Conservation (phyloP, 441 rosid species). For the Pelargonium exstipulatum region DNA sequence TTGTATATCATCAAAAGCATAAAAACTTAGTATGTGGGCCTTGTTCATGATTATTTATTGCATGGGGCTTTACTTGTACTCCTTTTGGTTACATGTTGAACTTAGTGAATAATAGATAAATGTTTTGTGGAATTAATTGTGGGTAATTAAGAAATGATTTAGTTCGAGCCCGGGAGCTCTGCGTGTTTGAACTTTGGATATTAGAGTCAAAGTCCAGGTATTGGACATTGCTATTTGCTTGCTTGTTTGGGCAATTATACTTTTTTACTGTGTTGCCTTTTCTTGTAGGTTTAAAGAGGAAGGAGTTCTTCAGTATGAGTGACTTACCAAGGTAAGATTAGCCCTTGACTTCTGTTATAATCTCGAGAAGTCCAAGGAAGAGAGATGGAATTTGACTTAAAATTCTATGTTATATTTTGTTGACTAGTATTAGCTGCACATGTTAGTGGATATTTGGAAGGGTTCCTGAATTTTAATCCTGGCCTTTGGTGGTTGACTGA, state of each 20-base stretch:
- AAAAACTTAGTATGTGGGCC: neutral
- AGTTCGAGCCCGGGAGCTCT: neutral
- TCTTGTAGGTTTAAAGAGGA: conserved; percentile 5
- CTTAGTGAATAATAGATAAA: conserved; percentile 1
- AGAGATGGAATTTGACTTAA: neutral
- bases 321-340: conserved; percentile 29
- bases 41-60: neutral
- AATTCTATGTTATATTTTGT: neutral
- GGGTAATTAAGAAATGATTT: neutral
- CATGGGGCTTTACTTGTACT: neutral
- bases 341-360: neutral
- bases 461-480: neutral
- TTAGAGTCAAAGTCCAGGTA: too few relatives aligned
- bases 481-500: neutral
- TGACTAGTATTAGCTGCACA: neutral
- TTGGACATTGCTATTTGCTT: neutral
- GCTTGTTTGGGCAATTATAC: neutral
- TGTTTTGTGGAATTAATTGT: neutral
- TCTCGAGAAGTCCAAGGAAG: neutral
- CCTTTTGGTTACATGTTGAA: neutral
- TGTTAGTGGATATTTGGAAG: neutral
- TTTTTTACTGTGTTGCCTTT: neutral
- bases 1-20: neutral
- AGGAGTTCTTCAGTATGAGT: conserved; percentile 19
- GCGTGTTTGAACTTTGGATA: neutral